Evolutionary conservation across 345 rosid species (phyloP).

Genomic region (sweet orange (Citrus sinensis)): DNA sequence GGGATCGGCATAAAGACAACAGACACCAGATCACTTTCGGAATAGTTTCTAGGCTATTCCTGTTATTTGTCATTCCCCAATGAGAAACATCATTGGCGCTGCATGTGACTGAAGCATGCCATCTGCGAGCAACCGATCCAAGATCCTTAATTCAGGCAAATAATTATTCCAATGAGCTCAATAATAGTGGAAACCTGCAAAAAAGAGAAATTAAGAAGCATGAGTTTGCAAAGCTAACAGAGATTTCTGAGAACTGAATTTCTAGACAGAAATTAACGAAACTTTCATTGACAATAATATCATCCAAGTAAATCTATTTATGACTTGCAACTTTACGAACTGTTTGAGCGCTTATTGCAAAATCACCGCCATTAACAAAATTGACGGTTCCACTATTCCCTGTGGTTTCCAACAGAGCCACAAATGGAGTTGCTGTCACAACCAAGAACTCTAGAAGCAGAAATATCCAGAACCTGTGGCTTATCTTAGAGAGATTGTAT

Average conservation of each 20-base stretch:
- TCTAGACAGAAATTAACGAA: not conserved
- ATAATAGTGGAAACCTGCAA: constrained; percentile 29
- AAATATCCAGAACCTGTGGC: constrained; percentile 35
- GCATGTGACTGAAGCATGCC: constrained; percentile 55
- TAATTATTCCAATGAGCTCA: constrained; percentile 30
- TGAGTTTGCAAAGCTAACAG: not conserved
- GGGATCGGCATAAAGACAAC: too few relatives aligned
- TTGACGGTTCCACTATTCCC: constrained; percentile 16
- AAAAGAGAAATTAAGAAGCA: not conserved
- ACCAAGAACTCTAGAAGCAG: constrained; percentile 27
- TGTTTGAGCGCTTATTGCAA: constrained; percentile 21
- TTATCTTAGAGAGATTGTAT: constrained; percentile 33
- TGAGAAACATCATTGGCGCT: constrained; percentile 21
- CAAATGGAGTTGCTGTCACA: constrained; percentile 28
- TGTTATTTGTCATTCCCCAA: constrained; percentile 12
- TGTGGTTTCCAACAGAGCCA: constrained; percentile 32
- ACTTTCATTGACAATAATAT: not conserved
- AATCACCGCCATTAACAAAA: constrained; percentile 32
- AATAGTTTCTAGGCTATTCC: constrained; percentile 31
- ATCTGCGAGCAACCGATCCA: constrained; percentile 36
- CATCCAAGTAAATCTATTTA: not conserved
- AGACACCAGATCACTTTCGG: too few relatives aligned
- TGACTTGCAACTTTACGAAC: not conserved
- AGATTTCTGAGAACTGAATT: not conserved
- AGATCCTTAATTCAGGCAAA: constrained; percentile 29